These are phyloP conservation scores for Leishmania amazonensis DNA, from an alignment of 208 protist species.

Conservation along the genomic window DNA sequence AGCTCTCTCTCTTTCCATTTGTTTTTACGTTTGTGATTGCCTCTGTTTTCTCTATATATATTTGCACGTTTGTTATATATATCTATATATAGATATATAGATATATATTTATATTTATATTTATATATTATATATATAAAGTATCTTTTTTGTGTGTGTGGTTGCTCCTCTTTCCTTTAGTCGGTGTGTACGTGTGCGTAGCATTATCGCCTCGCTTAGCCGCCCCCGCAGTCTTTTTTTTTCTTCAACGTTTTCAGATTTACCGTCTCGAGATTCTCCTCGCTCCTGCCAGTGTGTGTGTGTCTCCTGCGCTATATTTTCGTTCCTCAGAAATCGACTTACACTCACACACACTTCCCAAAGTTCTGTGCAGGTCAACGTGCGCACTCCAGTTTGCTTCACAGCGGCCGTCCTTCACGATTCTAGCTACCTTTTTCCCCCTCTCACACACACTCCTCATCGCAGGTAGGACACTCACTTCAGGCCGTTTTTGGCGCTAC, in stretches of 20 bases:
- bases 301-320: neutral
- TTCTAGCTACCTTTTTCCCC: neutral
- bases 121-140: neutral
- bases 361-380: neutral
- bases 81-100: too few relatives aligned
- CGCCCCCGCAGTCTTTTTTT: neutral
- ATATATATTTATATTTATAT: too few relatives aligned
- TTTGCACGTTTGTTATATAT: neutral
- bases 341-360: constrained; percentile 8
- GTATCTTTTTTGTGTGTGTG: neutral
- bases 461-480: neutral
- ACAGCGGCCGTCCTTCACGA: neutral
- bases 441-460: neutral
- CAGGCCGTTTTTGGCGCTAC: neutral
- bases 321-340: neutral
- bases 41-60: neutral
- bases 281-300: neutral
- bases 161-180: neutral
- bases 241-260: neutral
- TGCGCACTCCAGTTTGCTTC: constrained; percentile 5
- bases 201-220: neutral
- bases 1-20: constrained; percentile 4
- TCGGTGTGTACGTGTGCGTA: constrained; percentile 6
- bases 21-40: neutral
- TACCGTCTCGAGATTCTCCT: neutral